phyloP scores from a whole-genome alignment of 2,329 filamentous ascomycete species.

The Botrytis hyacinthi region DNA sequence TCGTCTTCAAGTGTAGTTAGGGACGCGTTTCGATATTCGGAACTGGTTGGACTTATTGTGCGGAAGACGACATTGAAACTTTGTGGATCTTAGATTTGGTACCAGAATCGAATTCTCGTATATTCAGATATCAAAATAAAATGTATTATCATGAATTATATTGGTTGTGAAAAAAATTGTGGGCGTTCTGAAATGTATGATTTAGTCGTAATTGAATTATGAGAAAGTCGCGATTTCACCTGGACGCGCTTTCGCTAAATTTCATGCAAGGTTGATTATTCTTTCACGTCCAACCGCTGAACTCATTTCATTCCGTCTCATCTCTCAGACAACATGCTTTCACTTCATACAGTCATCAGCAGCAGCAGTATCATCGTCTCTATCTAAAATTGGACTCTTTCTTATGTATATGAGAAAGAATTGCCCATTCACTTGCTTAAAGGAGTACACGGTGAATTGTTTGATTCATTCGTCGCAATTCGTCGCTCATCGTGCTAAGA shows the following conservation, averaged over 20 bases:
- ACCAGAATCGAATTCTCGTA: not conserved
- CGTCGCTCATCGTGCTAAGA: not conserved
- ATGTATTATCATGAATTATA: not conserved
- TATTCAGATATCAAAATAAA: not conserved
- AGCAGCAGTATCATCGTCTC: not conserved
- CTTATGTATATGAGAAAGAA: not conserved
- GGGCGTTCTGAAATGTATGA: not conserved
- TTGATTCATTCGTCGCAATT: not conserved
- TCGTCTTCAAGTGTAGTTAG: not conserved
- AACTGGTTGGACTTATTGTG: slow-evolving; percentile 1
- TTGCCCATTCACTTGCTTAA: too few species aligned
- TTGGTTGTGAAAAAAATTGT: not conserved
- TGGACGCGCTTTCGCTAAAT: slow-evolving; percentile 18
- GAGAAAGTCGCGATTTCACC: slow-evolving; percentile 17
- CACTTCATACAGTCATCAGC: not conserved
- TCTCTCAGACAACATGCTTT: not conserved
- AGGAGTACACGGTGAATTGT: not conserved
- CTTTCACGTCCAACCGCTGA: not conserved
- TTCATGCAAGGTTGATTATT: slow-evolving; percentile 15
- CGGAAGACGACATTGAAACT: slow-evolving; percentile 4
- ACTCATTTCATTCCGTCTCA: not conserved
- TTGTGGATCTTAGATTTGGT: not conserved
- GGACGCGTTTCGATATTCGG: slow-evolving; percentile 4
- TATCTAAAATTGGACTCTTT: not conserved
- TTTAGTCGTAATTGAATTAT: slow-evolving; percentile 7